A percentile compares a stretch with the other conserved stretches of the same genome.
Evolutionary conservation across 1,284 basidiomycete genomes (phyloP).

Genomic region (Cutaneotrichosporon sp.): DNA sequence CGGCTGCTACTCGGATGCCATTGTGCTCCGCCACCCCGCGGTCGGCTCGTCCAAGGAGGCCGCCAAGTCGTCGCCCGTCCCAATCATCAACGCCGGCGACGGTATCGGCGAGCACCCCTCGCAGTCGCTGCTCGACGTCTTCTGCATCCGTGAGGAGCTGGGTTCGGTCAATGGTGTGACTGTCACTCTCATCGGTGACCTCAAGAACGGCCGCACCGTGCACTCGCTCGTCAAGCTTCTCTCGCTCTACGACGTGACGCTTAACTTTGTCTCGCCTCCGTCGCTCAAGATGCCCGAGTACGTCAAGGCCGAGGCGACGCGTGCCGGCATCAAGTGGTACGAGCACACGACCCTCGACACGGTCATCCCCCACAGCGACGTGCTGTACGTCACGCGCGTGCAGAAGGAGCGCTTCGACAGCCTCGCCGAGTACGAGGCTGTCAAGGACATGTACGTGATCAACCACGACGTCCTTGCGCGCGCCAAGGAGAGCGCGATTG

Average conservation of each 20-base stretch:
- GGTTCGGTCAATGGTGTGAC: constrained; percentile 97
- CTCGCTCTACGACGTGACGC: constrained; percentile 81
- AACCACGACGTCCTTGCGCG: constrained; percentile 88
- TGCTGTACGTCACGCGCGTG: constrained; percentile 93
- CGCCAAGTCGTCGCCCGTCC: constrained; percentile 92
- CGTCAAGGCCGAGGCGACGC: constrained; percentile 78
- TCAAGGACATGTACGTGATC: constrained; percentile 90
- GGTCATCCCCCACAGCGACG: constrained; percentile 89
- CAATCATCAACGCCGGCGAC: constrained; percentile 95
- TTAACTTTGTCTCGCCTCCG: constrained; percentile 93
- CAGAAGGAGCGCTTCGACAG: constrained; percentile 91
- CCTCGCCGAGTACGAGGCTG: constrained; percentile 79
- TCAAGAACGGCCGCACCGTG: constrained; percentile 97
- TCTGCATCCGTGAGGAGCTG: constrained; percentile 96
- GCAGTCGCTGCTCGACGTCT: constrained; percentile 91
- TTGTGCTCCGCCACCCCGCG: constrained; percentile 91
- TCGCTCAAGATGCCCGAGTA: constrained; percentile 87
- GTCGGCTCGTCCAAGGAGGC: constrained; percentile 87
- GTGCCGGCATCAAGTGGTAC: constrained; percentile 74
- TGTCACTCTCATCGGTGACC: constrained; percentile 89
- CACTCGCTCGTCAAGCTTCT: constrained; percentile 93
- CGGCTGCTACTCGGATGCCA: constrained; percentile 92
- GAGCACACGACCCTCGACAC: constrained; percentile 85
- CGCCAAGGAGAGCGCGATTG: constrained; percentile 94
- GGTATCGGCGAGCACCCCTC: constrained; percentile 97